These are phyloP conservation scores for Monosporascus ibericus DNA, from an alignment of 2,329 filamentous ascomycete species.

Conservation along the genomic window DNA sequence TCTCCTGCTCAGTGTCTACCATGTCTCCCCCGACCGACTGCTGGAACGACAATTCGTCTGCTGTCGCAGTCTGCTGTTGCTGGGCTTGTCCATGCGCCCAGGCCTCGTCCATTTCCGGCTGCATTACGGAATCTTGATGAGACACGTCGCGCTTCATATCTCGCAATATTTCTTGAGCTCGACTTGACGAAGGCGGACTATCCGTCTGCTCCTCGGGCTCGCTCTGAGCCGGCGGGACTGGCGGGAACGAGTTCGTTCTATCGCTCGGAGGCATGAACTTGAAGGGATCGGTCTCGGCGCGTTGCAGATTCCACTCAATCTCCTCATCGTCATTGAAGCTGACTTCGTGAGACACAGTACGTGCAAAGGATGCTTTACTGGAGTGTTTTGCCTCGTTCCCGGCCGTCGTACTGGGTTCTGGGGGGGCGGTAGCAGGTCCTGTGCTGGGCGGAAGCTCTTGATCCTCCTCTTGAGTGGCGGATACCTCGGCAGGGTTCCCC, in stretches of 20 bases:
- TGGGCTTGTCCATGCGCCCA: conserved; percentile 24
- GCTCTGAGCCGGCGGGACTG: conserved; percentile 39
- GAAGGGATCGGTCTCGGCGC: conserved; percentile 51
- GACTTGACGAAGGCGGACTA: conserved; percentile 39
- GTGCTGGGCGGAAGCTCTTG: conserved; percentile 5
- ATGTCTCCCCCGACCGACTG: conserved; percentile 39
- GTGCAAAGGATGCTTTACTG: conserved; percentile 57
- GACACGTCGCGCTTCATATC: conserved; percentile 44
- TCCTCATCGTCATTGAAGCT: conserved; percentile 54
- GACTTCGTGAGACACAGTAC: conserved; percentile 57
- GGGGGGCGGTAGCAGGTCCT: conserved; percentile 8
- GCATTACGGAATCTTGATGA: conserved; percentile 33
- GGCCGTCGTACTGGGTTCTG: conserved; percentile 11
- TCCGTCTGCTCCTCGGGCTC: conserved; percentile 24
- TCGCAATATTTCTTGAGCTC: conserved; percentile 48
- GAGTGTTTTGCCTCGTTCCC: conserved; percentile 43
- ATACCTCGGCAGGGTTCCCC: conserved; percentile 5
- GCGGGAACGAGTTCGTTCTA: conserved; percentile 58
- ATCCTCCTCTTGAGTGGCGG: conserved; percentile 7
- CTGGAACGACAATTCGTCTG: conserved; percentile 20
- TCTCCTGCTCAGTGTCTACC: conserved; percentile 33
- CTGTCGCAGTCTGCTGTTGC: conserved; percentile 11
- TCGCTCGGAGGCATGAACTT: conserved; percentile 52
- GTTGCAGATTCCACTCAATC: conserved; percentile 48
- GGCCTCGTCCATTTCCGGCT: conserved; percentile 28